Conservation (phyloP, 352 stramenopile species). For the Phytopythium litorale region DNA sequence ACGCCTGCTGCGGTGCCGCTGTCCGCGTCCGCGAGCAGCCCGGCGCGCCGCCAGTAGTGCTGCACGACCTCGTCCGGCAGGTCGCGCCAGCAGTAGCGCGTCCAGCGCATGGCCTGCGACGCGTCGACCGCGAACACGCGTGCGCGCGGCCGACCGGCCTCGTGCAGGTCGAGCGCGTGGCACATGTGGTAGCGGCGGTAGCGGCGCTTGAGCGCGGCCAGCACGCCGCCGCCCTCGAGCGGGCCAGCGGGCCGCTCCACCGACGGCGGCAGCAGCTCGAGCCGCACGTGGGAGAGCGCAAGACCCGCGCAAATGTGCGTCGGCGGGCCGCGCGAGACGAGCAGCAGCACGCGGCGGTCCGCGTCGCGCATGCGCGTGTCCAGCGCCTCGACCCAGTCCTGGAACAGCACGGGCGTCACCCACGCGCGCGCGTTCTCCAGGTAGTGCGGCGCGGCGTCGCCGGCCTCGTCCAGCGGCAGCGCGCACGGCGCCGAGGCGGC, state of each 20-base stretch:
- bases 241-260: constrained; percentile 42
- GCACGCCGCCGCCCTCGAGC: constrained; percentile 33
- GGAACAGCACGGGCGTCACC: constrained; percentile 60
- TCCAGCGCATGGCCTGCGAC: constrained; percentile 54
- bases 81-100: constrained; percentile 40
- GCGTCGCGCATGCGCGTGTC: constrained; percentile 48
- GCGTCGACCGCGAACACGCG: constrained; percentile 45
- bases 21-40: constrained; percentile 22
- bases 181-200: constrained; percentile 53
- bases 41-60: constrained; percentile 35
- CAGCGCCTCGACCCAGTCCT: constrained; percentile 43
- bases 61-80: constrained; percentile 28
- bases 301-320: constrained; percentile 47
- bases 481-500: background rate
- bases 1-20: constrained; percentile 20
- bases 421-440: constrained; percentile 47
- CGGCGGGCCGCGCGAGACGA: constrained; percentile 31
- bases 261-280: constrained; percentile 40
- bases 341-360: constrained; percentile 36
- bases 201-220: constrained; percentile 44
- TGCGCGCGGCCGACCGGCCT: constrained; percentile 23
- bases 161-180: constrained; percentile 47
- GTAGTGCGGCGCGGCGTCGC: constrained; percentile 29
- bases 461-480: background rate
- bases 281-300: constrained; percentile 46